phyloP scores from a whole-genome alignment of 1,139 yeast species.

The Citeromyces hawaiiensis region DNA sequence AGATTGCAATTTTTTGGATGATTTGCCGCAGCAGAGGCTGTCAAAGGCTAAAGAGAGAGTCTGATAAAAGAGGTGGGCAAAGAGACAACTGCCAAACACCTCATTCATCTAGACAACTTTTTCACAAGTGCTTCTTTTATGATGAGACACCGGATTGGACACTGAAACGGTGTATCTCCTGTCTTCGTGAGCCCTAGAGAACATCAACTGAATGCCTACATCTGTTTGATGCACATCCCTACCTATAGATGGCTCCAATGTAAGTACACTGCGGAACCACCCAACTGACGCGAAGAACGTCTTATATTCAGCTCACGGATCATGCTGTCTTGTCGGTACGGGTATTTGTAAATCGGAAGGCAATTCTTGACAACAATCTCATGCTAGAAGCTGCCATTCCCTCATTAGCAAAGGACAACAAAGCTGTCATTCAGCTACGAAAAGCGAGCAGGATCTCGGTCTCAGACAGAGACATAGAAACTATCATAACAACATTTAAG shows the following conservation, averaged over 20 bases:
- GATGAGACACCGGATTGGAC: no score
- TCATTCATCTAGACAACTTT: no score
- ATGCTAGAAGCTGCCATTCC: constrained; percentile 7
- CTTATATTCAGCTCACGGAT: background rate
- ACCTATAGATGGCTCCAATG: background rate
- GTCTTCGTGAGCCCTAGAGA: no score
- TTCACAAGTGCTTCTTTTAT: no score
- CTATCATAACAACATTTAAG: constrained; percentile 10
- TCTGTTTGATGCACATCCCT: background rate
- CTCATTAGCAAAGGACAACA: constrained; percentile 4
- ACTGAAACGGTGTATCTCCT: no score
- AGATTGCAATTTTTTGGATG: no score
- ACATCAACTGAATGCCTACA: no score
- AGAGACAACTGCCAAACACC: no score
- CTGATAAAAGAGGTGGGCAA: no score
- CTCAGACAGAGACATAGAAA: constrained; percentile 13
- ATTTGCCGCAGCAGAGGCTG: no score
- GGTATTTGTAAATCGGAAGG: constrained; percentile 13
- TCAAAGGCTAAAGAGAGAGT: no score
- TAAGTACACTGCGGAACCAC: background rate
- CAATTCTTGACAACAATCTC: constrained; percentile 11
- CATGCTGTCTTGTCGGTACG: constrained; percentile 11
- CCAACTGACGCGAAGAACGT: background rate
- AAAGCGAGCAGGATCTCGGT: constrained; percentile 11
- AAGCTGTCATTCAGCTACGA: constrained; percentile 8